Evolutionary conservation across 1,284 basidiomycete genomes (phyloP), one percentile per base, ranked within the genome.

Genomic region (Microbotryum saponariae): DNA sequence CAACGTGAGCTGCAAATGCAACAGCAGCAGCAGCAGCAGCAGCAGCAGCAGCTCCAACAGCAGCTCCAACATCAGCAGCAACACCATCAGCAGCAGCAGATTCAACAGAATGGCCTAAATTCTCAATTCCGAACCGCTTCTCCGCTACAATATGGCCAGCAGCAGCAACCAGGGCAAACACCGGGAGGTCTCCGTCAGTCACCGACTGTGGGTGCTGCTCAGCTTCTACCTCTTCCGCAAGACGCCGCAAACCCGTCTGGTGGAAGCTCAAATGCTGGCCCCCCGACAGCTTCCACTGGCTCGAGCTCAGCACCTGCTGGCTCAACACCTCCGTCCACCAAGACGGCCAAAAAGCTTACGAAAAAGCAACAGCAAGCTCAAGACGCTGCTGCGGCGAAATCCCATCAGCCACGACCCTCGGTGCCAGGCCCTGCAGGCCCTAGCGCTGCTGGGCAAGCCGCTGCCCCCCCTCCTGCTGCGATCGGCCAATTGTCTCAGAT

Each of bases 341-440:
- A 42, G 29, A 31, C 21, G 16, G 62, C 59, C 8, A 67, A 65
- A 51, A 65, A 65, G 47, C 56, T 65, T 18, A 65, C 63, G 14
- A 65, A 65, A 57, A 65, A 65, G 58, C 66, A 65, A 50, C 59
- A 60, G 54, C 48, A 44, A 51, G 47, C 46, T 25, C 29, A 57
- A 50, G 55, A 53, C 25, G 51, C 25, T 18, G 51, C 51, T n/a
- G 25, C 25, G 31, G 51, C 51, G 23, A 29, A 53, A 23, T 29
- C 33, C n/a, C 23, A 33, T 10, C 27, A n/a, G 9, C 27, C 51
- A n/a, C 51, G 33, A 31, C 37, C 37, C 37, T 16, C 37, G 12
- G 37, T 42, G 37, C 6, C 16, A 42, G 37, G 37, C 10, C 37
- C 37, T 42, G 37, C 16, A 18, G 37, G 37, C 14, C 37, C 37